Conservation (phyloP, 306 rosid species). For the barrel medic (Medicago truncatula) region MtrunA17r5.0-ANR NC_053048.1:43950501-43951000, state of each 20-base stretch:
- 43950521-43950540: not conserved
- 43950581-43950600: too few species aligned
- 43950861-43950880: not conserved
- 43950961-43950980: not conserved
- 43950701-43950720: too few species aligned
- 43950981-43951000: conserved; percentile 23
- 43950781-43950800: not conserved
- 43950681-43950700: too few species aligned
- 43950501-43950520: not conserved
- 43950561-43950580: too few species aligned
- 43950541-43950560: not conserved
- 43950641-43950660: too few species aligned
- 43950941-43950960: not conserved
- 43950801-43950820: not conserved
- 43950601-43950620: too few species aligned
- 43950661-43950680: too few species aligned
- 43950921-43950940: not conserved
- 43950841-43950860: not conserved
- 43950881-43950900: not conserved
- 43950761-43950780: not conserved
- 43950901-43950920: conserved; percentile 16
- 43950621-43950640: too few species aligned
- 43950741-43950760: not conserved
- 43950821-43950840: not conserved
- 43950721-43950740: not conserved